Conservation (phyloP, 2,329 filamentous ascomycete genomes). For the Hypocreales sp. region DNA sequence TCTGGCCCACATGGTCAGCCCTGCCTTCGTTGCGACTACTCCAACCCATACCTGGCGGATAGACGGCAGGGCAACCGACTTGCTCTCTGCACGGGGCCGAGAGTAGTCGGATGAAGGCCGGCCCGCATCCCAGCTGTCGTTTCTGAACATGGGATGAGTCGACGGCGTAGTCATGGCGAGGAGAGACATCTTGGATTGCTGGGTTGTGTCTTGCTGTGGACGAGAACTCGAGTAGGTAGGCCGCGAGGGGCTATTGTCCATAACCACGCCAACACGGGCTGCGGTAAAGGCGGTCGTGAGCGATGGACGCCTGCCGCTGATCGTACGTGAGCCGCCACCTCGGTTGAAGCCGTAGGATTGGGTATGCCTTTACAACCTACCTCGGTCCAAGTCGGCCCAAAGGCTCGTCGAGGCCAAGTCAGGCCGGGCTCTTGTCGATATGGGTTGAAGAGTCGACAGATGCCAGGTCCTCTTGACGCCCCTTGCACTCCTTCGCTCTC, state of each 20-base stretch:
- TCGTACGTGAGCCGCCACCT: no score
- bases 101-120: slow-evolving; percentile 16
- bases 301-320: slow-evolving; percentile 1
- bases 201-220: slow-evolving; percentile 8
- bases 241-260: slow-evolving; percentile 25
- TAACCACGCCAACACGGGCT: slow-evolving; percentile 12
- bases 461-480: no score
- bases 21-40: neutral
- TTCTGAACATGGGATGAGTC: slow-evolving; percentile 23
- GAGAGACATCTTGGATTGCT: slow-evolving; percentile 30
- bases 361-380: no score
- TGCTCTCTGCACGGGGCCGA: slow-evolving; percentile 20
- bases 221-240: slow-evolving; percentile 12
- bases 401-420: no score
- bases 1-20: slow-evolving; percentile 11
- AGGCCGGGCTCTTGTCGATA: no score
- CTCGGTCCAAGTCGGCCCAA: no score
- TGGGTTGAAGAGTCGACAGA: no score
- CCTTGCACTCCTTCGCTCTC: no score
- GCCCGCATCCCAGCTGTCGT: slow-evolving; percentile 23
- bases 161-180: slow-evolving; percentile 29
- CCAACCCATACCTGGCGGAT: slow-evolving; percentile 32
- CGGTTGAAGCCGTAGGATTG: no score
- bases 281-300: slow-evolving; percentile 3
- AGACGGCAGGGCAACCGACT: slow-evolving; percentile 30